Evolutionary conservation across 1,284 basidiomycete genomes (phyloP), one percentile per base, ranked within the genome.

Genomic region (Marasmius oreades): DNA sequence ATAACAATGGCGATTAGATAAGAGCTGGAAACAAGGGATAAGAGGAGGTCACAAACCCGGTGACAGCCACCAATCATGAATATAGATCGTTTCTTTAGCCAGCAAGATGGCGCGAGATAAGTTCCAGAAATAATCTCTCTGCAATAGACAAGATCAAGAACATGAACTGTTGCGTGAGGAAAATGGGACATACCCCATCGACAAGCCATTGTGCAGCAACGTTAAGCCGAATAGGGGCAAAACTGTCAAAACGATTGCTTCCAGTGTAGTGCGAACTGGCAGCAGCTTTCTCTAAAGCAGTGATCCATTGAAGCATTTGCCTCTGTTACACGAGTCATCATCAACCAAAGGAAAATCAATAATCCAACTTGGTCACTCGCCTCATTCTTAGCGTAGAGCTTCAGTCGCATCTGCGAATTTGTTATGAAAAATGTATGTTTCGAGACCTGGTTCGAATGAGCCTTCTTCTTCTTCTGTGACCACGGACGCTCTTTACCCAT

Each of bases 111-210:
- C 96, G 48, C 93, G 84, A 31, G 93, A 94, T n/a, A 99, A 75
- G 67, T 96, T 96, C 95, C 95, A 98, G 73, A 93, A 95, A 68
- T 98, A 98, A 69, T 98, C 95, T 16, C 95, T 86, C 89, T 93
- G 61, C 22, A 54, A 53, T 53, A 26, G 36, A 45, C 61, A 37
- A 62, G 58, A 31, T 8, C 31, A 20, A 52, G 16, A 26, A 26
- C 54, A 26, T 37, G 47, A 24, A 39, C 4, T 42, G 20, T 45
- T n/a, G n/a, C n/a, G 33, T 14, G 47, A 51, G 43, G 20, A 37
- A 28, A 55, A 23, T 56, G 10, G 42, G 14, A 75, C 86, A 66
- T 62, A 93, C 92, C 6, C 96, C 97, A 72, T 99, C 97, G n/a
- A 98, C 95, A 3, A 99, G 85, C 97, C 97, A 99, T 66, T 98